Evolutionary conservation across 2,329 filamentous ascomycete species (phyloP), one percentile per base, ranked within the genome.

Genomic region (Simplicillium sp.): DNA sequence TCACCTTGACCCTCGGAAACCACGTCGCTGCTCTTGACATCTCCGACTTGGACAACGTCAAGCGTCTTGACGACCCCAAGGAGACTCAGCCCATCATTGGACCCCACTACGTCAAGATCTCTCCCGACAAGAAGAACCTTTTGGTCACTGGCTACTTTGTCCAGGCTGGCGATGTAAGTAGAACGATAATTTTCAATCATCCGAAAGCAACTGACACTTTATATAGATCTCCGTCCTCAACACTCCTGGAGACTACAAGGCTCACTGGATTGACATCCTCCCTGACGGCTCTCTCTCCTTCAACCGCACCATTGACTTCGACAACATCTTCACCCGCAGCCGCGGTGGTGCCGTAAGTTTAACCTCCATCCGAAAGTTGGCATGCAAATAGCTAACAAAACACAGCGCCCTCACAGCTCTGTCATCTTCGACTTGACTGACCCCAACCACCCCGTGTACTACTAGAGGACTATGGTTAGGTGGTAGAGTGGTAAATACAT

Each of bases 101-200:
- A 1, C 76, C 76, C 0, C 77, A 81, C 61, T 81, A 80, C 49
- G 61, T 81, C 60, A 81, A 80, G 63, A 65, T 81, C 44, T 72
- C 73, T 4, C 76, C 77, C 0, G 77, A 80, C 47, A 75, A 80
- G 64, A 77, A 77, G 65, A 73, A 80, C 53, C 56, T 81, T 13
- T 64, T 80, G 2, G 75, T 80, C 12, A 78, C 73, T n/a, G 77
- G 78, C 39, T 81, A 81, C 61, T 81, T 81, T 50, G 73, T 82
- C 3, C 75, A 81, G 58, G 73, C 68, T 9, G 75, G 76, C 18
- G 70, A 75, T 45, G 59, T 61, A 51, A 49, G 54, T 14, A 11
- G 7, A 11, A 9, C 4, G n/a, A 20, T 35, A 16, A 3, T 13
- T 3, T 11, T 2, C 9, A 3, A 18, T 3, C 7, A 6, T 8